A percentile compares a stretch with the other conserved stretches of the same genome.
Conservation (phyloP, 169 alveolate species). For the Theileria equi region DNA sequence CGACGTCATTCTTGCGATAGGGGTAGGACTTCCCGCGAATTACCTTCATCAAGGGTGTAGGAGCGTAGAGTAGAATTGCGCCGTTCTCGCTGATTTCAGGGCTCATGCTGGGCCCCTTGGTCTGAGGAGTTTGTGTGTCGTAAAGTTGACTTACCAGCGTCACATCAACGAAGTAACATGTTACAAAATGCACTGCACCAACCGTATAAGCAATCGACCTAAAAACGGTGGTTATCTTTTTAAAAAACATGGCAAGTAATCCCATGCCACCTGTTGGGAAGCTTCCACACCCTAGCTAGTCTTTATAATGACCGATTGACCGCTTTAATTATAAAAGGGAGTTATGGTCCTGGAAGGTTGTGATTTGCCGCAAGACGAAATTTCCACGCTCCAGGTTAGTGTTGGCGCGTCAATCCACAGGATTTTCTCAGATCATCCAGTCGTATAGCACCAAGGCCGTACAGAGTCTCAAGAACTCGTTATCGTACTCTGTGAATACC, state of each 20-base stretch:
- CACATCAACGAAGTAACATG: constrained; percentile 48
- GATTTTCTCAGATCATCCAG: constrained; percentile 14
- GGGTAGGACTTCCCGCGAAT: constrained; percentile 29
- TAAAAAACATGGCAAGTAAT: too few relatives aligned
- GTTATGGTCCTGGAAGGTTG: too few relatives aligned
- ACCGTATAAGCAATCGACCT: constrained; percentile 33
- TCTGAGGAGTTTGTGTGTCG: constrained; percentile 12
- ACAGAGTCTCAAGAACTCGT: constrained; percentile 31
- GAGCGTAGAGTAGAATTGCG: constrained; percentile 28
- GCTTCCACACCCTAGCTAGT: too few relatives aligned
- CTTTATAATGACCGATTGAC: too few relatives aligned
- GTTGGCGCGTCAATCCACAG: neutral
- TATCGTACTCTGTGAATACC: constrained; percentile 31
- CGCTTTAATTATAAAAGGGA: too few relatives aligned
- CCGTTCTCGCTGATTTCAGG: constrained; percentile 36
- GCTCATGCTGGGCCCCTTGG: constrained; percentile 64
- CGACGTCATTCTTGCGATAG: constrained; percentile 59
- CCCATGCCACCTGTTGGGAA: too few relatives aligned
- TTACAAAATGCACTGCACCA: constrained; percentile 34
- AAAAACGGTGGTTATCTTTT: constrained; percentile 8
- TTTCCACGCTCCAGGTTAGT: neutral
- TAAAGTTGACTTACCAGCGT: constrained; percentile 59
- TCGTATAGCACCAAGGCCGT: constrained; percentile 5
- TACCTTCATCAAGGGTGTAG: constrained; percentile 7
- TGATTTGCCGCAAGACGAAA: neutral